Evolutionary conservation across 2,329 filamentous ascomycete species (phyloP).

Genomic region (Diaporthe sp.): DNA sequence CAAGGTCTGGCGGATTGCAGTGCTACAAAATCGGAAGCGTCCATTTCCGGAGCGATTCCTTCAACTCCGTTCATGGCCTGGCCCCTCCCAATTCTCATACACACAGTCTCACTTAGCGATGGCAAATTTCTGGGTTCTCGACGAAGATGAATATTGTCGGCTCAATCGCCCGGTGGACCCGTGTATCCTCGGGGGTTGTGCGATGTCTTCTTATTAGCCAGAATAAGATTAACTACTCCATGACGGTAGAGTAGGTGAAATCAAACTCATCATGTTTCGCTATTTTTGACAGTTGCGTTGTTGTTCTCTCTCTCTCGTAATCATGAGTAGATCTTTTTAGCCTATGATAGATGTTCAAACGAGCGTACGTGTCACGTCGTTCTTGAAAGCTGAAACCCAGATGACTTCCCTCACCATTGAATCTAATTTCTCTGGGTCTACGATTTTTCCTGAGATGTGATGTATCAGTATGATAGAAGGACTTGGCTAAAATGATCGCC

Average conservation of each 20-base stretch:
- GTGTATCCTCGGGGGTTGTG: not conserved
- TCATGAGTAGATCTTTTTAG: not conserved
- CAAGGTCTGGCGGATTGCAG: too few species aligned
- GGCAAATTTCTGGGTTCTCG: not conserved
- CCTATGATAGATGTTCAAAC: not conserved
- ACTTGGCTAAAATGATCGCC: constrained; percentile 6
- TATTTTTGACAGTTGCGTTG: not conserved
- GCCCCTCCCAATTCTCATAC: rapidly evolving
- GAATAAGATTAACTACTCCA: not conserved
- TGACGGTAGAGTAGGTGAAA: not conserved
- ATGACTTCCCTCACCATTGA: not conserved
- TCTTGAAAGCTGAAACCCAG: not conserved
- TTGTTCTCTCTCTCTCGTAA: not conserved
- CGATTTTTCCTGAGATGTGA: constrained; percentile 5
- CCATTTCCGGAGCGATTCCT: not conserved
- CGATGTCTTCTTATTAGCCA: not conserved
- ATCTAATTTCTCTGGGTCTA: not conserved
- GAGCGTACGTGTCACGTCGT: not conserved
- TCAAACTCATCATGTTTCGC: not conserved
- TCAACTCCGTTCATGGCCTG: not conserved
- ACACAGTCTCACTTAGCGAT: not conserved
- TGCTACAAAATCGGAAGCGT: not conserved
- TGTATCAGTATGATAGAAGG: not conserved
- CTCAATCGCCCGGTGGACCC: not conserved
- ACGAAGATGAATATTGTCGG: not conserved